Evolutionary conservation across 345 rosid species (phyloP).

Genomic region (Garcia nutans): DNA sequence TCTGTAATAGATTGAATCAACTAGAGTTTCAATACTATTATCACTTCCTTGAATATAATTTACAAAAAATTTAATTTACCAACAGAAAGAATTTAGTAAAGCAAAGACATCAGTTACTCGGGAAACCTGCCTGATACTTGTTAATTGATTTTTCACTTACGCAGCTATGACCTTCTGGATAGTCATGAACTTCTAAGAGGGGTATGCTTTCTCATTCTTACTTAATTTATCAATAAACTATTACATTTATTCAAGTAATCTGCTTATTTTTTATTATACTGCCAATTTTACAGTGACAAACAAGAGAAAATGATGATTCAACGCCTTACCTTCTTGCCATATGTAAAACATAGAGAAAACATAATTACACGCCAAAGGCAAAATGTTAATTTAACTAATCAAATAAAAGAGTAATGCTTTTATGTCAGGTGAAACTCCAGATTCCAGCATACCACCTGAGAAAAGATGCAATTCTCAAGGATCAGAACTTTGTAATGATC

Average conservation of each 20-base stretch:
- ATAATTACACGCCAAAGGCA: not conserved
- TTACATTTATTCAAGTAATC: not conserved
- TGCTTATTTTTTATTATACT: not conserved
- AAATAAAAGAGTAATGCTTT: not conserved
- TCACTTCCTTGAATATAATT: too few relatives aligned
- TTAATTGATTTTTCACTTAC: constrained; percentile 9
- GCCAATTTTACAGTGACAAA: constrained; percentile 38
- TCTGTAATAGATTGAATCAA: too few relatives aligned
- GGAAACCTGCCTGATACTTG: not conserved
- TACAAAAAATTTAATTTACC: too few relatives aligned
- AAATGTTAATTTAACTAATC: not conserved
- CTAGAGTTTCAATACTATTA: too few relatives aligned
- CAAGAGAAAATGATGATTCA: constrained; percentile 45
- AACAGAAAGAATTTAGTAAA: too few relatives aligned
- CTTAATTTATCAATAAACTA: not conserved
- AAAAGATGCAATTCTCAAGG: constrained; percentile 34
- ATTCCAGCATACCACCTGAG: constrained; percentile 30
- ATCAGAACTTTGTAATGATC: constrained; percentile 26
- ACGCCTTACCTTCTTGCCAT: constrained; percentile 58
- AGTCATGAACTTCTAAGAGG: constrained; percentile 41
- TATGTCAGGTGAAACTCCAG: constrained; percentile 45
- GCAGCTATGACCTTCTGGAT: constrained; percentile 65
- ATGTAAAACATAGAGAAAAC: constrained; percentile 29
- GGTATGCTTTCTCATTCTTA: constrained; percentile 34
- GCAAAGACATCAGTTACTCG: not conserved